Evolutionary conservation across 805 yeast species (phyloP), one percentile per base, ranked within the genome.

Genomic region (Zygosaccharomyces bisporus): DNA sequence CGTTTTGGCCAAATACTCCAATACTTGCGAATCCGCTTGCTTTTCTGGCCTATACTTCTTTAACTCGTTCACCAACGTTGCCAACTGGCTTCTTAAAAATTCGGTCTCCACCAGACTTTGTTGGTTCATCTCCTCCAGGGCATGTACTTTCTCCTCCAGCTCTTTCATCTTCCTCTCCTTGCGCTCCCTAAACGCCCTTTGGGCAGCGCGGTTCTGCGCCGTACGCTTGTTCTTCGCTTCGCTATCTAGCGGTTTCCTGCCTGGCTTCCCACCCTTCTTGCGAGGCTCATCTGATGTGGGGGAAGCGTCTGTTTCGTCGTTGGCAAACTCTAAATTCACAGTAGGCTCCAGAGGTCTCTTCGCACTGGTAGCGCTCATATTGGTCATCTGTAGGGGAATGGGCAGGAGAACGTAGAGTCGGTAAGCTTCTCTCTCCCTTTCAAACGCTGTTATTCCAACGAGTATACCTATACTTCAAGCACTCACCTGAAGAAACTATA

Each of bases 191-290:
- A 88, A 91, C 5, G 98, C 98, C 44, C 98, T 74, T 67, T 93
- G 99, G n/a, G 98, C 98, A 3, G 97, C 97, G 57, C 98, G 76
- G 65, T 93, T 91, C 68, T 93, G 98, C 2, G 97, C 97, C 12
- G 95, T 88, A 55, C 99, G 74, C 72, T 87, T 91, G 57, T 80
- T 81, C 61, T 84, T 88, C 6, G 95, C 90, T 54, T 88, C 95
- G 14, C 77, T 75, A 6, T 83, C 75, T 41, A 84, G 70, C 0
- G 87, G 90, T 69, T 86, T 89, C 47, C 96, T 75, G 2, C 96
- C 96, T 0, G 93, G 88, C 58, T 81, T 83, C 30, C 60, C 58
- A 5, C 55, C 56, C 51, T 56, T 63, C 52, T 60, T 61, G 37
- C 41, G 32, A 13, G 47, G 41, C 30, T 44, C 46, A n/a, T 27